These are phyloP conservation scores for Psilocybe mexicana DNA, from an alignment of 1,284 basidiomycete genomes.

Conservation along the genomic window DNA sequence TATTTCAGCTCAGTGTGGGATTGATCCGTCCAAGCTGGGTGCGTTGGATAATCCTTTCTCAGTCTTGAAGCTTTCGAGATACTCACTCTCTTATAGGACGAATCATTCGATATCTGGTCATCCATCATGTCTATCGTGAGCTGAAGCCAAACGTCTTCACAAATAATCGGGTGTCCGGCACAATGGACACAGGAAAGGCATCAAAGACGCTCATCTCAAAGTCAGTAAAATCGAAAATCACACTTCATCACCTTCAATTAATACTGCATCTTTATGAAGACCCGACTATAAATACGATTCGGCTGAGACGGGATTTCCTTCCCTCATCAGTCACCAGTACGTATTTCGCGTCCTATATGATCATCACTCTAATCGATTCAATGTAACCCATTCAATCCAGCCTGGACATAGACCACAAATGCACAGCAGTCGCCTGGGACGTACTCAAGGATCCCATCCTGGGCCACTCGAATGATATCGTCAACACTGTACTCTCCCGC, in stretches of 20 bases:
- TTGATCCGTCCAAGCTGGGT: constrained; percentile 26
- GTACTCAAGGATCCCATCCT: constrained; percentile 28
- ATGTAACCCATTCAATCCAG: constrained; percentile 18
- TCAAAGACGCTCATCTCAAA: constrained; percentile 28
- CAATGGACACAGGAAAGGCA: constrained; percentile 41
- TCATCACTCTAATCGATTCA: too few species aligned
- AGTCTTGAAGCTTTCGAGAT: too few species aligned
- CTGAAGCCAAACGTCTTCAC: constrained; percentile 42
- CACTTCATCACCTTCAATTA: too few species aligned
- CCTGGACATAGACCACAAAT: constrained; percentile 36
- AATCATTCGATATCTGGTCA: constrained; percentile 38
- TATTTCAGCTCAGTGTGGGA: constrained; percentile 30
- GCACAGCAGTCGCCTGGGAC: constrained; percentile 34
- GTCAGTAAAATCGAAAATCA: constrained; percentile 18
- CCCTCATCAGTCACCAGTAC: constrained; percentile 2
- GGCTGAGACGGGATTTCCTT: constrained; percentile 2
- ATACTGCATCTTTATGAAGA: neutral
- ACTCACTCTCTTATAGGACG: constrained; percentile 25
- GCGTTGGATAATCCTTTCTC: too few species aligned
- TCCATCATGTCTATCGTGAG: constrained; percentile 43
- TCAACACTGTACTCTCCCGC: constrained; percentile 30
- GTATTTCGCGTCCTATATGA: neutral
- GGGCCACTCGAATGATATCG: constrained; percentile 28
- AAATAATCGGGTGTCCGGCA: constrained; percentile 41
- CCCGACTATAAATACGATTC: constrained; percentile 18